Evolutionary conservation across 352 stramenopile genomes (phyloP).

Genomic region (Phytopythium oedochilum): DNA sequence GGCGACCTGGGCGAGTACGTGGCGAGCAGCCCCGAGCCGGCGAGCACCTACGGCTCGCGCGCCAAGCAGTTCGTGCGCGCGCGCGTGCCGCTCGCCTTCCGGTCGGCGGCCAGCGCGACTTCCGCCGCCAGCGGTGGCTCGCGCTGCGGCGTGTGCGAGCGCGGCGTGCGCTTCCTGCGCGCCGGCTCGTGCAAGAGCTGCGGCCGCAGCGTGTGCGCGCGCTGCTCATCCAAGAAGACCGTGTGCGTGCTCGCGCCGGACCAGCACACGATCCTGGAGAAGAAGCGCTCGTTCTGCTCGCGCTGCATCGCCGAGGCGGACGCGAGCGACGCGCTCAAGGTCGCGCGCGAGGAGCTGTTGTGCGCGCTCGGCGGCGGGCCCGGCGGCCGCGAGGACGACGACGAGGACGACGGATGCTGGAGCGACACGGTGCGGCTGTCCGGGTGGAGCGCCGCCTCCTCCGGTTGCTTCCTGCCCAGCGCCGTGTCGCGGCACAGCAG

Average conservation of each 20-base stretch:
- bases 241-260: slow-evolving; percentile 31
- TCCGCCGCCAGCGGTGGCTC: not conserved
- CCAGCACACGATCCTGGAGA: slow-evolving; percentile 21
- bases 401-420: slow-evolving; percentile 17
- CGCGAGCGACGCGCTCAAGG: slow-evolving; percentile 12
- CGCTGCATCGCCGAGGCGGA: slow-evolving; percentile 11
- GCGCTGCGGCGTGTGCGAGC: slow-evolving; percentile 1
- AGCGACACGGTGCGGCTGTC: slow-evolving; percentile 20
- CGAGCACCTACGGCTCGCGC: not conserved
- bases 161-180: slow-evolving; percentile 3
- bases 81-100: slow-evolving; percentile 2
- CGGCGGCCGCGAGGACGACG: slow-evolving; percentile 4
- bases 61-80: slow-evolving; percentile 7
- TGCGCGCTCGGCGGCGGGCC: not conserved
- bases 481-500: slow-evolving; percentile 22
- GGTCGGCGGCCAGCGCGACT: not conserved
- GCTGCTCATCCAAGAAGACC: slow-evolving; percentile 27
- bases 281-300: slow-evolving; percentile 17
- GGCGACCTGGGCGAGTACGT: slow-evolving; percentile 23
- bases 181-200: slow-evolving; percentile 18
- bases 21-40: not conserved
- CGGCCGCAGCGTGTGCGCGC: slow-evolving; percentile 24
- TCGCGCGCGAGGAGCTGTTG: slow-evolving; percentile 18
- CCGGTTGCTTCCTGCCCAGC: slow-evolving; percentile 19
- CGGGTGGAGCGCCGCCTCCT: slow-evolving; percentile 15